A percentile compares a stretch with the other conserved stretches of the same genome.
phyloP scores from a whole-genome alignment of 2,329 filamentous ascomycete genomes.

The Macrophomina phaseolina region DNA sequence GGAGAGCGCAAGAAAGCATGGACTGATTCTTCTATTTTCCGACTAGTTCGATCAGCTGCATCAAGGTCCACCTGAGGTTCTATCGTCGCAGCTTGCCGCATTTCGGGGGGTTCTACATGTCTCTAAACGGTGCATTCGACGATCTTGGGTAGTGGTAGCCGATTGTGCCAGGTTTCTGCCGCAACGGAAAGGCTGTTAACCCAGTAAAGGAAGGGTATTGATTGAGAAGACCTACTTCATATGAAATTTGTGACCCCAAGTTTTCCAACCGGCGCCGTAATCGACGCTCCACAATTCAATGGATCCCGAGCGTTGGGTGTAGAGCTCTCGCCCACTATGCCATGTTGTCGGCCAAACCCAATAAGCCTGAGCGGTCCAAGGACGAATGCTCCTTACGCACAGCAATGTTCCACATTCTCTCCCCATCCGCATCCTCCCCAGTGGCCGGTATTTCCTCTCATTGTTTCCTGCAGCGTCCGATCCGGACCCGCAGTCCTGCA shows the following conservation, averaged over 20 bases:
- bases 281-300: neutral
- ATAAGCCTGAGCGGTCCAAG: neutral
- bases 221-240: constrained; percentile 20
- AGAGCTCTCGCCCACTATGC: neutral
- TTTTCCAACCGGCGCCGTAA: neutral
- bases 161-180: neutral
- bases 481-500: neutral
- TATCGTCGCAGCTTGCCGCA: too few species aligned
- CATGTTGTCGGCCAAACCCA: too few species aligned
- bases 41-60: neutral
- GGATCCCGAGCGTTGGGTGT: neutral
- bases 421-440: constrained; percentile 1
- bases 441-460: neutral
- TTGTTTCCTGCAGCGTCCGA: neutral
- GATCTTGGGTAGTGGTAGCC: too few species aligned
- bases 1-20: neutral
- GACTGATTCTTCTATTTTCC: neutral
- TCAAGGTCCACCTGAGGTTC: too few species aligned
- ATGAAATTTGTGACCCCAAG: neutral
- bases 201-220: constrained; percentile 4
- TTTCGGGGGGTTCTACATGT: too few species aligned
- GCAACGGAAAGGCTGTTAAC: constrained; percentile 1
- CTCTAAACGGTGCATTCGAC: too few species aligned
- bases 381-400: neutral
- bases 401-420: neutral